Evolutionary conservation across 176 grass and related monocot species (phyloP).

Genomic region (Oryza glumipatula): DNA sequence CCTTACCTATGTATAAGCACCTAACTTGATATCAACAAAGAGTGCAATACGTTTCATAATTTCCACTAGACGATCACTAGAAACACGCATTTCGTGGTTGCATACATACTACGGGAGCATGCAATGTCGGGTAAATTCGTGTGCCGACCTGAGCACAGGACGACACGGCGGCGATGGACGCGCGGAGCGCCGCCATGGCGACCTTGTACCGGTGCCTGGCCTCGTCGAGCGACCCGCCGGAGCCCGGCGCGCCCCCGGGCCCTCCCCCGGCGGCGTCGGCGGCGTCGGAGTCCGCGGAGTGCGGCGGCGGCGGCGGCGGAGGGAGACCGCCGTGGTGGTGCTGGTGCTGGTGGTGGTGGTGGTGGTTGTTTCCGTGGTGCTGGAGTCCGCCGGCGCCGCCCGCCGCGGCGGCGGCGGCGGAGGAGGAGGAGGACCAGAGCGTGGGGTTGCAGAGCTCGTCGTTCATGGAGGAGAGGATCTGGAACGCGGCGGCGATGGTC

Average conservation of each 20-base stretch:
- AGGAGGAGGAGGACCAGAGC: conserved; percentile 81
- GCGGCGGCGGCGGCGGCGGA: conserved; percentile 31
- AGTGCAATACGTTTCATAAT: neutral
- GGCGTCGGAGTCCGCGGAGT: conserved; percentile 44
- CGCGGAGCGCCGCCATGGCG: conserved; percentile 63
- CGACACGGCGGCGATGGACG: conserved; percentile 67
- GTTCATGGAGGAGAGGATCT: conserved; percentile 98
- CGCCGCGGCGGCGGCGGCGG: neutral
- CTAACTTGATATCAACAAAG: neutral
- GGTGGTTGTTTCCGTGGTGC: neutral
- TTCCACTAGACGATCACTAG: neutral
- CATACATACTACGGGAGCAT: neutral
- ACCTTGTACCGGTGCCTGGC: conserved; percentile 89
- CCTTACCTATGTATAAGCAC: neutral
- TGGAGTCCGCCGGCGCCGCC: neutral
- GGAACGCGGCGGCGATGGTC: conserved; percentile 83
- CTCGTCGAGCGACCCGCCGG: conserved; percentile 84
- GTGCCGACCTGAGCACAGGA: conserved; percentile 55
- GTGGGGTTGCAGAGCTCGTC: conserved; percentile 98
- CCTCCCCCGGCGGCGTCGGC: conserved; percentile 44
- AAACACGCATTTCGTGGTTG: neutral
- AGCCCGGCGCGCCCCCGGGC: conserved; percentile 34
- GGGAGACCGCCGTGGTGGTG: conserved; percentile 35
- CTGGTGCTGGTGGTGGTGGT: conserved; percentile 30
- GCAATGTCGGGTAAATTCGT: neutral